Conservation (phyloP, 306 rosid genomes). For the Castanea crenata region DNA sequence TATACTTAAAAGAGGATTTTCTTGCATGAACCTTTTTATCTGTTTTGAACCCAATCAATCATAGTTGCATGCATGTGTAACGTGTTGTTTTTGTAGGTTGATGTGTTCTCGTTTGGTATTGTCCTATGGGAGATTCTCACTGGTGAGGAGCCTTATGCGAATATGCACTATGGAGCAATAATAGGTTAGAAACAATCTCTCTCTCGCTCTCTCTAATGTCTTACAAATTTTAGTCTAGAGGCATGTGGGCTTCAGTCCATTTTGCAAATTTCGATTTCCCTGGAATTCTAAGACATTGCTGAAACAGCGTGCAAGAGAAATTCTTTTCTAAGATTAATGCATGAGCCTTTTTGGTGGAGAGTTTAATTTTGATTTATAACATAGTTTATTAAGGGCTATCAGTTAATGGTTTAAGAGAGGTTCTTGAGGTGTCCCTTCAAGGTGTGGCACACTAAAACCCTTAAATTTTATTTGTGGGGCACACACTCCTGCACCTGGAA, state of each 20-base stretch:
- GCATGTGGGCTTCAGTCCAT: neutral
- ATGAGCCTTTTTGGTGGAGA: neutral
- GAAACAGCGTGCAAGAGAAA: neutral
- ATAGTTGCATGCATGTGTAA: neutral
- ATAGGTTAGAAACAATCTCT: constrained; percentile 49
- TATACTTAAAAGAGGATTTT: neutral
- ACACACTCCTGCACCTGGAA: neutral
- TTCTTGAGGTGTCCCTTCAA: neutral
- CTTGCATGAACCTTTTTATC: neutral
- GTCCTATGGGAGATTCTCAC: constrained; percentile 94
- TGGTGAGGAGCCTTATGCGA: constrained; percentile 89
- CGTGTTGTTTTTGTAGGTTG: constrained; percentile 56
- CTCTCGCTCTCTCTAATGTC: neutral
- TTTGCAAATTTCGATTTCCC: neutral
- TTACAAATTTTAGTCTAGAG: neutral
- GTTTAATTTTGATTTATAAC: neutral
- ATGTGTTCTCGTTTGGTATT: constrained; percentile 89
- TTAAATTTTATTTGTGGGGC: neutral
- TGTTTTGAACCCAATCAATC: neutral
- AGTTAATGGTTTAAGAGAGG: neutral
- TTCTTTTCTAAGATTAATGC: neutral
- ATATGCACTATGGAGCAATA: constrained; percentile 93
- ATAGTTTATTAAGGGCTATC: neutral
- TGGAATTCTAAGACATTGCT: neutral
- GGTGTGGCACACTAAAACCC: neutral